Base-by-base conservation (phyloP, 2,329 filamentous ascomycete genomes). In the Neonectria sp. region DNA sequence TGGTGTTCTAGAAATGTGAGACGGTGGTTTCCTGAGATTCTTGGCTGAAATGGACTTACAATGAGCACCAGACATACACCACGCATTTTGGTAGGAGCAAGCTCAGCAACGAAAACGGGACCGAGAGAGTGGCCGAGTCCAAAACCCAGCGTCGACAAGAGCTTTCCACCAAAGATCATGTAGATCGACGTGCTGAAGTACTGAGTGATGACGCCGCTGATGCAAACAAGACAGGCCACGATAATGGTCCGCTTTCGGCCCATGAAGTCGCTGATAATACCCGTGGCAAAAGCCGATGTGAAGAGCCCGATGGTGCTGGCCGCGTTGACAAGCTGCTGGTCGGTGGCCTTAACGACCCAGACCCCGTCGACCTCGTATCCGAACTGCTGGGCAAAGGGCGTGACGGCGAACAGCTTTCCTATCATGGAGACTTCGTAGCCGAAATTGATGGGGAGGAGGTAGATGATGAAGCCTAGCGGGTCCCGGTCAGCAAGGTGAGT, bases 41-140 rank as follows among this genome's bases (percentile, higher is more conserved):
- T 31, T 8, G 15, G 5, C 15, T 31, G 27, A 25, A 9, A 3
- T 48, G n/a, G 7, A 60, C 71, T 57, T 48, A 77, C 74, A 29
- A 79, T 65, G 3, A 79, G 61, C 12, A 73, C 69, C 11, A 79
- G 61, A 37, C 76, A 78, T 12, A 78, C 57, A 13, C 78, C 78
- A 4, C 78, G 73, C 49, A 79, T 69, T 67, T 77, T 76, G 25
- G 74, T 71, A 1, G 78, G 78, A 0, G 78, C 77, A 24, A 79
- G 58, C 69, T 79, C 78, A 6, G 78, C 76, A 13, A 79, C 77
- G 37, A 75, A 78, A 12, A 79, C 78, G 1, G 78, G 78, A 1
- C 73, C 76, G 6, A 79, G 69, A 2, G 77, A 75, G 59, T 78
- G 76, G 1, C 78, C 77, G 1, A 79, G 60, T 6, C 78, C 77